Evolutionary conservation across 208 protist genomes (phyloP).

Genomic region (Dictyostelium gargantuum): DNA sequence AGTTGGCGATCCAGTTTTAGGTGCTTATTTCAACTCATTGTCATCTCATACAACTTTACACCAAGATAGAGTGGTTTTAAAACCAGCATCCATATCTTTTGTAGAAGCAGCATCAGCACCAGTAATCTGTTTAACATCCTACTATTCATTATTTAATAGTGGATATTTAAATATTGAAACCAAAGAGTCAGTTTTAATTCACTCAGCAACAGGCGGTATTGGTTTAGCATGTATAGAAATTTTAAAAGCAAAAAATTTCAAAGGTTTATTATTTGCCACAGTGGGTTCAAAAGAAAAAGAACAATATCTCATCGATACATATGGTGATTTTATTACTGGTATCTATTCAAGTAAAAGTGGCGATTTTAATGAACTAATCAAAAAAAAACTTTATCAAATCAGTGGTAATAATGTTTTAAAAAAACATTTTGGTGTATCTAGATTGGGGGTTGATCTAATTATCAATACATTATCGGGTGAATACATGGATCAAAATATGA

Average conservation of each 20-base stretch:
- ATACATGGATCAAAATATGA: conserved; percentile 16
- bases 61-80: not conserved
- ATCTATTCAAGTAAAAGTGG: conserved; percentile 15
- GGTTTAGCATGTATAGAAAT: conserved; percentile 70
- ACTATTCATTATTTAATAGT: not conserved
- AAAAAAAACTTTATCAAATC: not conserved
- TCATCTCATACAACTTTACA: not conserved
- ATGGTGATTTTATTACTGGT: conserved; percentile 18
- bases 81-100: not conserved
- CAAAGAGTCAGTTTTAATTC: conserved; percentile 74
- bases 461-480: conserved; percentile 32
- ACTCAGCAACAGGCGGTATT: conserved; percentile 80
- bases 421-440: not conserved
- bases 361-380: conserved; percentile 3
- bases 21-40: not conserved
- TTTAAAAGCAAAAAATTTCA: not conserved
- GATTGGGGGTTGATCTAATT: conserved; percentile 16
- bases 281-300: conserved; percentile 68
- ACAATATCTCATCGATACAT: conserved; percentile 35
- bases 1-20: not conserved
- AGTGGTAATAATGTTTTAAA: not conserved
- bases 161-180: not conserved
- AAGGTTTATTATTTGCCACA: conserved; percentile 62
- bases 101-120: not conserved
- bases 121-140: conserved; percentile 1